Evolutionary conservation across 148 eudicot species (phyloP).

Genomic region (Euryodendron excelsum): DNA sequence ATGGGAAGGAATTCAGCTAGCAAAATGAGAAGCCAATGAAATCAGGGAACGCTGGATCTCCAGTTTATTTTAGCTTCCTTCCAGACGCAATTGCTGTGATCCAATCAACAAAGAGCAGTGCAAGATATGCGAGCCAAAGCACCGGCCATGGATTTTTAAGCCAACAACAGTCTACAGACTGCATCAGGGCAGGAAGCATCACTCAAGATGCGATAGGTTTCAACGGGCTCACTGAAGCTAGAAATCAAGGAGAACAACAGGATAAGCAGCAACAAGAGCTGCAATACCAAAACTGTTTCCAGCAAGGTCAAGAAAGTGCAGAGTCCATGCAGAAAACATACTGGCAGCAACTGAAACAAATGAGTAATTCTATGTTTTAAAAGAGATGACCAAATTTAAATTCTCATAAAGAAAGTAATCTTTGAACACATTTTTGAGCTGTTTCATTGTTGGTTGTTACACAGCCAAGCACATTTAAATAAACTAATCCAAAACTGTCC

Average conservation of each 20-base stretch:
- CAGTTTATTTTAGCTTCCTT: conserved; percentile 9
- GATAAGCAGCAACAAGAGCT: not conserved
- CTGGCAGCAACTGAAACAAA: not conserved
- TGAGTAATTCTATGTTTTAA: too few relatives aligned
- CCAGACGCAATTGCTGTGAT: too few relatives aligned
- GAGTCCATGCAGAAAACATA: not conserved
- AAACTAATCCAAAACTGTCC: too few relatives aligned
- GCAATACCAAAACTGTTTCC: not conserved
- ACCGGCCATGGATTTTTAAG: not conserved
- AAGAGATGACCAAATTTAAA: too few relatives aligned
- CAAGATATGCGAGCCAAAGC: too few relatives aligned
- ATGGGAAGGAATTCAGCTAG: conserved; percentile 7
- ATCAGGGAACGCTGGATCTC: not conserved
- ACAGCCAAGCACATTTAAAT: too few relatives aligned
- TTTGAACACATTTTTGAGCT: too few relatives aligned
- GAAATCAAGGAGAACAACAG: not conserved
- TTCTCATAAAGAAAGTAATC: too few relatives aligned
- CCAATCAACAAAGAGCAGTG: too few relatives aligned
- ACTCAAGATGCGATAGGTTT: not conserved
- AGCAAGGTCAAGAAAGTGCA: not conserved
- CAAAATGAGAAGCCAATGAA: not conserved
- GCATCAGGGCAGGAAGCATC: too few relatives aligned
- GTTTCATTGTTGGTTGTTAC: too few relatives aligned
- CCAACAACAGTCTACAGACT: not conserved
- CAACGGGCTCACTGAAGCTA: not conserved